Base-by-base conservation (phyloP, 1,284 basidiomycete genomes). In the Phellinidium pouzarii region DNA sequence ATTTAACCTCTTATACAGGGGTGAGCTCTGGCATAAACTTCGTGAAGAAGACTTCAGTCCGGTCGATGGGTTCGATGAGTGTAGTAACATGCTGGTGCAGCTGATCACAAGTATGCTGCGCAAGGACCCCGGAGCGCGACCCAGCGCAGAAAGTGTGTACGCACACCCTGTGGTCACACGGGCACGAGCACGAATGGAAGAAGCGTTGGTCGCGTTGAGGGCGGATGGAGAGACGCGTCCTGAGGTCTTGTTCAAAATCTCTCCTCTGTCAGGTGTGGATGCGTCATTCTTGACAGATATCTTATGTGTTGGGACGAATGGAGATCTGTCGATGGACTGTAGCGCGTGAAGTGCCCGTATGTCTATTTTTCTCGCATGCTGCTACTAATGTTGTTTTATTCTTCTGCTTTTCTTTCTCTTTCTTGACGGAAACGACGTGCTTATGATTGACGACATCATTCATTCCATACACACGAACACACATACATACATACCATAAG, bases 21-120 rank as follows among this genome's bases (percentile, higher is more conserved):
- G 88, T 27, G 91, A 91, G 59, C 80, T 88, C 1, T 99, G 96
- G 96, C 93, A 96, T 62, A 85, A 90, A 60, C 77, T 99, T 40
- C 86, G 96, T 47, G 82, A 82, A 54, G 90, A 96, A 68, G 91
- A 99, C 71, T 93, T 97, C 65, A 82, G 84, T 45, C 91, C 94
- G 63, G 85, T 97, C 50, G 87, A 94, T 65, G 73, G 7, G 11
- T 27, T 57, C 47, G 31, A 37, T 2, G 76, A 78, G n/a, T 79
- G 87, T 23, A 91, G 86, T 59, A 74, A 77, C 0, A 82, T 86
- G 59, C 71, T 97, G 45, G 73, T 84, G 57, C 75, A 74, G 44
- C 72, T 96, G 58, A 83, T 94, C 62, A 78, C 71, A 60, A 72
- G 72, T 56, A 90, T 92, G 80, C 91, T 94, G 86, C 78, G 79